phyloP scores from a whole-genome alignment of 345 rosid genomes.

The Salix brachista region DNA sequence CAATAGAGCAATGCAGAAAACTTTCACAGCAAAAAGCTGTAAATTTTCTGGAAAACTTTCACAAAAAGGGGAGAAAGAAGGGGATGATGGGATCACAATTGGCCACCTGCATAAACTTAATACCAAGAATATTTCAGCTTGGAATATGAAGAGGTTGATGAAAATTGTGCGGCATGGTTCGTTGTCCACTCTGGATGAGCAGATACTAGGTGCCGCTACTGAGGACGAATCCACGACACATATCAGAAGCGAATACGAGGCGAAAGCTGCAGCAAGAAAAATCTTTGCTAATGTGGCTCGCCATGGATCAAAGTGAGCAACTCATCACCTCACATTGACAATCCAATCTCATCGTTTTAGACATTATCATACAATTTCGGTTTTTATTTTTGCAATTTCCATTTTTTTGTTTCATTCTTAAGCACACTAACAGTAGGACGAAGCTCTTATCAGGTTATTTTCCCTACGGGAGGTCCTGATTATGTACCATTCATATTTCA shows the following conservation, averaged over 20 bases:
- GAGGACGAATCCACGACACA: constrained; percentile 57
- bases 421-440: too few species aligned
- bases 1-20: constrained; percentile 25
- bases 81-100: constrained; percentile 43
- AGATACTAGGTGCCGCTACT: constrained; percentile 30
- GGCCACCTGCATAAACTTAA: constrained; percentile 69
- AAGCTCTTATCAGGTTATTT: too few species aligned
- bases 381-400: not conserved
- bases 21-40: constrained; percentile 34
- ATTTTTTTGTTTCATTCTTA: too few species aligned
- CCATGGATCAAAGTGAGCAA: constrained; percentile 47
- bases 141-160: constrained; percentile 97
- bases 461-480: too few species aligned
- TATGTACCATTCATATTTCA: too few species aligned
- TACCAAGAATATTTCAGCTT: constrained; percentile 75
- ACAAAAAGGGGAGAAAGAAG: constrained; percentile 27
- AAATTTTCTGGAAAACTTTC: constrained; percentile 31
- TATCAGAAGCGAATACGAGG: constrained; percentile 74
- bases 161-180: constrained; percentile 73
- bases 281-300: constrained; percentile 73
- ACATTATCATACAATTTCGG: not conserved
- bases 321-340: not conserved
- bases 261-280: constrained; percentile 82
- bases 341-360: not conserved
- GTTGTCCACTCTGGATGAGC: constrained; percentile 77